Conservation (phyloP, 352 stramenopile genomes). For the Phytophthora lateralis region DNA sequence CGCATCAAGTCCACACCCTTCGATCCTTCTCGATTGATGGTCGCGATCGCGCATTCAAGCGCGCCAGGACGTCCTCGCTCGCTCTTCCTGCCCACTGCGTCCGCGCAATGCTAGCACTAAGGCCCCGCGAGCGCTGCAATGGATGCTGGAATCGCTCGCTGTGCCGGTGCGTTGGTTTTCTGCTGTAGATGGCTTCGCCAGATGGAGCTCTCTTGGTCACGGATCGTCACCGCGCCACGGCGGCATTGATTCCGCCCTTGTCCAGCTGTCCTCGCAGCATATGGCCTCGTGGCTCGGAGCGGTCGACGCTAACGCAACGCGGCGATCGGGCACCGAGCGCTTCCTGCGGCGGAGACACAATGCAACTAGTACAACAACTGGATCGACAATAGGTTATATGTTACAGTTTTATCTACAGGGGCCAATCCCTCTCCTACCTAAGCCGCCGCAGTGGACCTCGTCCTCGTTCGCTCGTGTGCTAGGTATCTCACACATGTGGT, state of each 20-base stretch:
- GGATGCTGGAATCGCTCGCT: not conserved
- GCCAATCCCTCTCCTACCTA: slow-evolving; percentile 22
- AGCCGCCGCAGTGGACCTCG: slow-evolving; percentile 24
- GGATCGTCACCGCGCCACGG: slow-evolving; percentile 17
- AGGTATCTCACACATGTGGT: slow-evolving; percentile 24
- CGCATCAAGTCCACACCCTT: slow-evolving; percentile 24
- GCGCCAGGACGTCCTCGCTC: not conserved
- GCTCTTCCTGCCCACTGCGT: not conserved
- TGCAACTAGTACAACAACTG: slow-evolving; percentile 5
- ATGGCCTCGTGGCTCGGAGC: slow-evolving; percentile 20
- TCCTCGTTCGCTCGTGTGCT: slow-evolving; percentile 21
- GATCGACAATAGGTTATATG: slow-evolving; percentile 62
- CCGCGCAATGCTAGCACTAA: too few relatives aligned
- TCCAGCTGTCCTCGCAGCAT: slow-evolving; percentile 38
- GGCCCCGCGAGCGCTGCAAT: too few relatives aligned
- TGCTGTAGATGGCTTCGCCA: slow-evolving; percentile 26
- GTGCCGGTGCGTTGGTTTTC: slow-evolving; percentile 15
- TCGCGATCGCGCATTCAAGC: slow-evolving; percentile 10
- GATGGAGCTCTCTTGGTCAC: slow-evolving; percentile 21
- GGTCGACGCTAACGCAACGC: slow-evolving; percentile 34
- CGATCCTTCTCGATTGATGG: slow-evolving; percentile 12
- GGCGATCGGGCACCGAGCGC: slow-evolving; percentile 5
- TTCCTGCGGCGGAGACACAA: slow-evolving; percentile 2
- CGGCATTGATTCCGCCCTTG: slow-evolving; percentile 41
- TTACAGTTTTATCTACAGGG: slow-evolving; percentile 51